A percentile compares a stretch with the other conserved stretches of the same genome.
These are phyloP conservation scores for Monilinia fructicola DNA, from an alignment of 2,329 filamentous ascomycete species.

Conservation along the genomic window DNA sequence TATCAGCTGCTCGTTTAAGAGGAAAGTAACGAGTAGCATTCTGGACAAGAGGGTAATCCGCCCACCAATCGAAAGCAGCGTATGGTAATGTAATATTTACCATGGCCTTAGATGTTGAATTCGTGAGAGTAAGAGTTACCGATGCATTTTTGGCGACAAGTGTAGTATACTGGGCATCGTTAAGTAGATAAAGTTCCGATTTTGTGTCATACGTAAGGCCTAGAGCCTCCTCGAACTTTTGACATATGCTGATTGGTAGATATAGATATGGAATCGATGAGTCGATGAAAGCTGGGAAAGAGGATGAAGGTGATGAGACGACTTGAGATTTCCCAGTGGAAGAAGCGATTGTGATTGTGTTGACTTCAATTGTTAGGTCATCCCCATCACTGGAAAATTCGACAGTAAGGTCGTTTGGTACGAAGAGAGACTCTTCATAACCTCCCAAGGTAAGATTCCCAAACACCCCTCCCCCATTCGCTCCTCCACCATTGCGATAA, in stretches of 20 bases:
- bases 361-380: slow-evolving; percentile 44
- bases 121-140: slow-evolving; percentile 42
- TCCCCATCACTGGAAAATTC: slow-evolving; percentile 42
- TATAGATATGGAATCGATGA: slow-evolving; percentile 45
- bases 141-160: slow-evolving; percentile 39
- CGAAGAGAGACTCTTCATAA: slow-evolving; percentile 45
- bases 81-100: slow-evolving; percentile 44
- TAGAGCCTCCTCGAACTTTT: slow-evolving; percentile 42
- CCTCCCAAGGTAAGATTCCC: slow-evolving; percentile 40
- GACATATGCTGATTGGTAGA: slow-evolving; percentile 42
- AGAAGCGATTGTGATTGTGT: slow-evolving; percentile 37
- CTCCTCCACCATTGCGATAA: slow-evolving; percentile 39
- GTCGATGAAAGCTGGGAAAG: slow-evolving; percentile 40
- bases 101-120: slow-evolving; percentile 36
- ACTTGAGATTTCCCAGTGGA: slow-evolving; percentile 26
- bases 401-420: slow-evolving; percentile 43
- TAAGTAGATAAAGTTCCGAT: slow-evolving; percentile 42
- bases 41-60: slow-evolving; percentile 40
- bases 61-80: slow-evolving; percentile 43
- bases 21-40: slow-evolving; percentile 43
- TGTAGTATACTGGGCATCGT: slow-evolving; percentile 33
- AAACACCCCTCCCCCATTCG: slow-evolving; percentile 24
- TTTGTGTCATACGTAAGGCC: slow-evolving; percentile 42
- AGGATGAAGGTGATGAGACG: slow-evolving; percentile 22
- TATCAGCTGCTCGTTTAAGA: slow-evolving; percentile 41